phyloP scores from a whole-genome alignment of 805 yeast species.

The Ogataea polymorpha region DNA sequence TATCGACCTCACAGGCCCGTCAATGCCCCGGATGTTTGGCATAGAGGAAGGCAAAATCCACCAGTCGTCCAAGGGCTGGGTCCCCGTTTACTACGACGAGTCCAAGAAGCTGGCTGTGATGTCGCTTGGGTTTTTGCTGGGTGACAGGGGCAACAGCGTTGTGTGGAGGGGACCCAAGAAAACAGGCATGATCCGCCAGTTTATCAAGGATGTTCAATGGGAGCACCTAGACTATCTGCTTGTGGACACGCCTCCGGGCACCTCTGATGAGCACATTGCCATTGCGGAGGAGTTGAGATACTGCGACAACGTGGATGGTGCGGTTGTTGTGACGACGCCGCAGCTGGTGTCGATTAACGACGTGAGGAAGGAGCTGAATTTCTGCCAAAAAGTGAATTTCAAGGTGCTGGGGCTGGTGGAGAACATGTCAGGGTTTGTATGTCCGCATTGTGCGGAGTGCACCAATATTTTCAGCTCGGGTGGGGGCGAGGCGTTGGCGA shows the following conservation, averaged over 20 bases:
- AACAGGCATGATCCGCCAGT: slow-evolving; percentile 96
- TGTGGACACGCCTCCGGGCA: slow-evolving; percentile 98
- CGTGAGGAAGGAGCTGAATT: slow-evolving; percentile 89
- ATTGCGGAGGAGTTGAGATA: slow-evolving; percentile 84
- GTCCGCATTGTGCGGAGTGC: slow-evolving; percentile 91
- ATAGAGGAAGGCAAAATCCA: slow-evolving; percentile 75
- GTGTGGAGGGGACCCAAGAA: slow-evolving; percentile 99
- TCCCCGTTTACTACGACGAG: slow-evolving; percentile 65
- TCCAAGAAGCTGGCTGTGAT: slow-evolving; percentile 58
- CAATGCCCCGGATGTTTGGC: slow-evolving; percentile 95
- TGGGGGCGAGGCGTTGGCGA: slow-evolving; percentile 79
- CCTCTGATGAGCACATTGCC: slow-evolving; percentile 96
- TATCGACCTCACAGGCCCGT: slow-evolving; percentile 95
- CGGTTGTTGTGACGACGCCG: slow-evolving; percentile 94
- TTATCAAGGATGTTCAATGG: slow-evolving; percentile 89
- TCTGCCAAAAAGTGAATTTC: slow-evolving; percentile 83
- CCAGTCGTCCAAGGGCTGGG: slow-evolving; percentile 87
- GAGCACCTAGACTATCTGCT: slow-evolving; percentile 74
- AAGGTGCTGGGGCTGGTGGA: slow-evolving; percentile 83
- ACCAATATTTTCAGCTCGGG: slow-evolving; percentile 91
- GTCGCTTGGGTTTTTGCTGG: slow-evolving; percentile 84
- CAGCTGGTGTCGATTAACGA: slow-evolving; percentile 92
- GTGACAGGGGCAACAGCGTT: slow-evolving; percentile 82
- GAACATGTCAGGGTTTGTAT: slow-evolving; percentile 94
- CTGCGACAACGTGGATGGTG: slow-evolving; percentile 77